Conservation (phyloP, 1,284 basidiomycete species). For the Tilletia setariae region DNA sequence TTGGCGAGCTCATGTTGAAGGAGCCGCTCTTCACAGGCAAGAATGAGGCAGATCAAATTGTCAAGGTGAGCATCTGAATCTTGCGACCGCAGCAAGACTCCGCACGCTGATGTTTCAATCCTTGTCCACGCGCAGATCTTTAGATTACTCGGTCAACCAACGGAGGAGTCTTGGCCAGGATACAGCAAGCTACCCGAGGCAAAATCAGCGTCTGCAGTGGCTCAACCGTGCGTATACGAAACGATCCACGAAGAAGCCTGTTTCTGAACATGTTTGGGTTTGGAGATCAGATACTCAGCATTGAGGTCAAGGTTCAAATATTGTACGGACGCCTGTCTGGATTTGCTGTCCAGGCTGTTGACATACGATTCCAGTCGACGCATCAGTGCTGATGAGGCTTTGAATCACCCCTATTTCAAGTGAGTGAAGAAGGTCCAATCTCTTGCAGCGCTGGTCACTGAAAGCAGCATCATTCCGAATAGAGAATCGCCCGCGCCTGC, state of each 20-base stretch:
- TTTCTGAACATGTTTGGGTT: not conserved
- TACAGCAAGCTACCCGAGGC: conserved; percentile 73
- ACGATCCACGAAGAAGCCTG: no score
- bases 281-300: not conserved
- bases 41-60: conserved; percentile 85
- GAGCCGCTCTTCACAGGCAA: conserved; percentile 95
- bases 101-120: not conserved
- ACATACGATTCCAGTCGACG: conserved; percentile 83
- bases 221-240: not conserved
- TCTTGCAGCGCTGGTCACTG: no score
- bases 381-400: conserved; percentile 80
- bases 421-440: no score
- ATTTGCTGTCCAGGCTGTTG: conserved; percentile 76
- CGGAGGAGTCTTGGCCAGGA: conserved; percentile 79
- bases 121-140: conserved; percentile 63
- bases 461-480: not conserved
- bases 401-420: conserved; percentile 82
- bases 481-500: conserved; percentile 85
- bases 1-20: conserved; percentile 88
- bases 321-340: conserved; percentile 67
- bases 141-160: conserved; percentile 84
- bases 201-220: conserved; percentile 59
- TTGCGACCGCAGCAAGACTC: conserved; percentile 18
- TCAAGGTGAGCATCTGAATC: conserved; percentile 62
- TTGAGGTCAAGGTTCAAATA: conserved; percentile 65